A percentile compares a stretch with the other conserved stretches of the same genome.
These are phyloP conservation scores for Aspergillus eucalypticola DNA, from an alignment of 2,329 filamentous ascomycete genomes.

Conservation along the genomic window DNA sequence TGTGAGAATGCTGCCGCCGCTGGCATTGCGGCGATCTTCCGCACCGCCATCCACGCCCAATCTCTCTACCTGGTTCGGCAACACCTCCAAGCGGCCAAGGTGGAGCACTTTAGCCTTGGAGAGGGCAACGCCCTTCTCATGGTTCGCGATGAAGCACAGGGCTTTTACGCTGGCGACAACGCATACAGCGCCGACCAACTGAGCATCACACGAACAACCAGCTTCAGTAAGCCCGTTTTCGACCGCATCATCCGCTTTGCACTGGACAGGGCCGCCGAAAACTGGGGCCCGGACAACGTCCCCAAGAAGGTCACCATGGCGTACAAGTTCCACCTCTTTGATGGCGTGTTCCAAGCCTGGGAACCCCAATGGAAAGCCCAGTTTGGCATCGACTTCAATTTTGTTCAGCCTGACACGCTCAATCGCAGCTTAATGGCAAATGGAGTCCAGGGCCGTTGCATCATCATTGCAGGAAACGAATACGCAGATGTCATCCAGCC, in stretches of 20 bases:
- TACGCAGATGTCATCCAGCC: constrained; percentile 10
- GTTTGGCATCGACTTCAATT: background rate
- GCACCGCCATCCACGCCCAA: constrained; percentile 8
- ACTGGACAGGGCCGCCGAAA: background rate
- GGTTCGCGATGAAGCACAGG: constrained; percentile 8
- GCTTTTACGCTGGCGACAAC: constrained; percentile 8
- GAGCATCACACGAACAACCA: background rate
- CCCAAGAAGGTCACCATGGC: background rate
- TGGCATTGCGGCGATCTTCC: background rate
- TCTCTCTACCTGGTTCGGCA: background rate
- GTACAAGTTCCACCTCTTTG: constrained; percentile 11
- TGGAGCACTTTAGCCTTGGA: background rate
- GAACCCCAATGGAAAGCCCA: background rate
- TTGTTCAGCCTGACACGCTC: constrained; percentile 6
- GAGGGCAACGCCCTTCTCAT: too few relatives aligned
- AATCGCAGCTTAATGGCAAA: constrained; percentile 7
- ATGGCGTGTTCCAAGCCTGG: constrained; percentile 6
- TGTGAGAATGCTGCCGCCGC: background rate
- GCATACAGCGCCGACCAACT: background rate
- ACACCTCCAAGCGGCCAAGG: constrained; percentile 6
- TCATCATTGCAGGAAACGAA: constrained; percentile 7
- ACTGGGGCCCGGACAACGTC: too few relatives aligned
- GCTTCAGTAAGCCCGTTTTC: constrained; percentile 2
- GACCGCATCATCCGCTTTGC: background rate
- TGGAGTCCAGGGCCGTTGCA: background rate